Base-by-base conservation (phyloP, 768 basidiomycete genomes). In the Pleurotus tuoliensis region DNA sequence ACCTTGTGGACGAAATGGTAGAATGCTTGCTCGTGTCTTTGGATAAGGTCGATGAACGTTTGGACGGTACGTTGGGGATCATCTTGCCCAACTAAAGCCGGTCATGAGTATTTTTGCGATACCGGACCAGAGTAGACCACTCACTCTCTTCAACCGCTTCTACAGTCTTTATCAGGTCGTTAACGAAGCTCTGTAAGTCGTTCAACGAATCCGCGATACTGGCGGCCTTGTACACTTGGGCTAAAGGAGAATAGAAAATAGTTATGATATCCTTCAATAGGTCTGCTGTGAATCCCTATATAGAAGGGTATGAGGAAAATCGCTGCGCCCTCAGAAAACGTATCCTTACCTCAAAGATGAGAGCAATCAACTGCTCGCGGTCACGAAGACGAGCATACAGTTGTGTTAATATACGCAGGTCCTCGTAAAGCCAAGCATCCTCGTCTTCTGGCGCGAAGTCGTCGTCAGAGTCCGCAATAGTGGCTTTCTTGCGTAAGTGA, bases 1-100 rank as follows among this genome's bases (percentile, higher is more conserved):
- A 99, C 97, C 63, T 96, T 97, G 82, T 99, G 94, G 24, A 99
- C 95, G 67, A 99, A 99, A 57, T 80, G 79, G 76, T 99, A 99
- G 75, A 98, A 98, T 0, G 93, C 74, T 66, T 95, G 92, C 64
- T 98, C 94, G 69, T 99, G 97, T 12, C 97, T 84, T 64, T 90
- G 83, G 30, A 99, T 88, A 20, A 99, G 85, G 67, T 93, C 85
- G 61, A 98, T 93, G 67, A 98, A 98, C 2, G 84, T 84, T 67
- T 96, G 91, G 3, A 98, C 97, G 4, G 94, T 96, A 37, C 77
- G 73, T 46, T 84, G 82, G 0, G 97, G 90, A 59, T 98, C 90
- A 55, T 87, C 86, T 68, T 90, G 88, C 60, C 82, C 84, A 55
- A 90, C 94, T 96, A 62, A 22, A 34, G 30, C 30, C 2, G 0